Conservation (phyloP, 2,329 filamentous ascomycete species). For the Hymenoscyphus fructigenus region DNA sequence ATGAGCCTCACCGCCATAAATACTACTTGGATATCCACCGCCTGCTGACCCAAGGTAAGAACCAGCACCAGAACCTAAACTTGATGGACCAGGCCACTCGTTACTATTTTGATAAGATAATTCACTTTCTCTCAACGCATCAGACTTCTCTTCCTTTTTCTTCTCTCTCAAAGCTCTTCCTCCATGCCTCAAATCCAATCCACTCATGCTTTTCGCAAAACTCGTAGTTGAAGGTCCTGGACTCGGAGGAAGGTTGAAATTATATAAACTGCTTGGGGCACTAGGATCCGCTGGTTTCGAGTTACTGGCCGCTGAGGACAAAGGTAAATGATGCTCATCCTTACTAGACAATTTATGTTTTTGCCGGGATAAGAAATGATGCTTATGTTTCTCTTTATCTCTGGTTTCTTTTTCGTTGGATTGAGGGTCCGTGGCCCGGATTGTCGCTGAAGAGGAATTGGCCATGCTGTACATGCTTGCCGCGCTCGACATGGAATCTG, state of each 20-base stretch:
- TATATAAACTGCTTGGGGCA: constrained; percentile 75
- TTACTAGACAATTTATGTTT: constrained; percentile 74
- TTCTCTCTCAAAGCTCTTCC: constrained; percentile 77
- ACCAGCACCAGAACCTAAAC: constrained; percentile 48
- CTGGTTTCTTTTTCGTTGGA: constrained; percentile 44
- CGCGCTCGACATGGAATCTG: constrained; percentile 52
- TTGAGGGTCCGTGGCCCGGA: constrained; percentile 60
- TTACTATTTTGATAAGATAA: constrained; percentile 35
- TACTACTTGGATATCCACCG: constrained; percentile 34
- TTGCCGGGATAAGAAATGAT: constrained; percentile 76
- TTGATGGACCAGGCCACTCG: constrained; percentile 54
- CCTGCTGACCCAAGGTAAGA: constrained; percentile 36
- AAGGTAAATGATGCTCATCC: constrained; percentile 69
- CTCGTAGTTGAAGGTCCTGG: constrained; percentile 62
- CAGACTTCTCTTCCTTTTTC: constrained; percentile 66
- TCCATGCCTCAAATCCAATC: constrained; percentile 74
- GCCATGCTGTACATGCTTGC: constrained; percentile 69
- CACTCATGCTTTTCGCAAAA: constrained; percentile 82
- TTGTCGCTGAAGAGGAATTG: constrained; percentile 76
- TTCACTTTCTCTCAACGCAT: constrained; percentile 36
- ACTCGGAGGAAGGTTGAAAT: constrained; percentile 71
- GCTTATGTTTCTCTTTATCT: constrained; percentile 72
- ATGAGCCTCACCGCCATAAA: constrained; percentile 51
- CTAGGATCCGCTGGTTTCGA: constrained; percentile 73
- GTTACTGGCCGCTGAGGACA: constrained; percentile 76